phyloP scores from a whole-genome alignment of 2,329 filamentous ascomycete species.

The Metarhizium album region DNA sequence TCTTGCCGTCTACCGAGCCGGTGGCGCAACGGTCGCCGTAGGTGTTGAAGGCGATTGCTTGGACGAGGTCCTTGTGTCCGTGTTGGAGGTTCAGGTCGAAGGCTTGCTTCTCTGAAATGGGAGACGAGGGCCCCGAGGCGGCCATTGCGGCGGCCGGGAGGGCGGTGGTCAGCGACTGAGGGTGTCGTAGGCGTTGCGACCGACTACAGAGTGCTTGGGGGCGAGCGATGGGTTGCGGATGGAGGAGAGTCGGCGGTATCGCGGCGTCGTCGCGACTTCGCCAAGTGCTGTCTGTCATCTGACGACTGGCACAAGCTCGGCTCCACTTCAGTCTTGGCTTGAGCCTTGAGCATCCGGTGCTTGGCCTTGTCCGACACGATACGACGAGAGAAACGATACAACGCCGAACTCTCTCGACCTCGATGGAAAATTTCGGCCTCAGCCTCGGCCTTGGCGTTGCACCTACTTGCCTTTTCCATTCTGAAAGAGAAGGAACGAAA shows the following conservation, averaged over 20 bases:
- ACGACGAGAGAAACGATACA: too few species aligned
- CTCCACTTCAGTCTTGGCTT: too few species aligned
- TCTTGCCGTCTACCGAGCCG: conserved; percentile 82
- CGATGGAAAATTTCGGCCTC: too few species aligned
- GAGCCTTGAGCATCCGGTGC: too few species aligned
- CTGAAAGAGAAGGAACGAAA: too few species aligned
- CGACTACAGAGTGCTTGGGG: background rate
- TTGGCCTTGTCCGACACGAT: too few species aligned
- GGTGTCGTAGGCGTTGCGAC: background rate
- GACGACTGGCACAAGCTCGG: too few species aligned
- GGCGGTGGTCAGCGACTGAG: background rate
- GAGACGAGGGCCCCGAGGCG: conserved; percentile 22
- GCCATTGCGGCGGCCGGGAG: conserved; percentile 14
- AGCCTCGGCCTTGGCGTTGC: too few species aligned
- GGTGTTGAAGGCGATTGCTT: conserved; percentile 80
- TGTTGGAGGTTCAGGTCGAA: conserved; percentile 57
- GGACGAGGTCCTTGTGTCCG: conserved; percentile 69
- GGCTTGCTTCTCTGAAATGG: conserved; percentile 32
- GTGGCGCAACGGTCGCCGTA: conserved; percentile 89
- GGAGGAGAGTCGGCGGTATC: background rate
- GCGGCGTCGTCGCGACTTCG: background rate
- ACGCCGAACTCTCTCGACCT: too few species aligned
- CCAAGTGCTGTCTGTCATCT: too few species aligned
- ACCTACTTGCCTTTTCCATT: too few species aligned
- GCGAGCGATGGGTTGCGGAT: background rate